Base-by-base conservation (phyloP, 805 yeast species). In the Clavispora vitiphila region DNA sequence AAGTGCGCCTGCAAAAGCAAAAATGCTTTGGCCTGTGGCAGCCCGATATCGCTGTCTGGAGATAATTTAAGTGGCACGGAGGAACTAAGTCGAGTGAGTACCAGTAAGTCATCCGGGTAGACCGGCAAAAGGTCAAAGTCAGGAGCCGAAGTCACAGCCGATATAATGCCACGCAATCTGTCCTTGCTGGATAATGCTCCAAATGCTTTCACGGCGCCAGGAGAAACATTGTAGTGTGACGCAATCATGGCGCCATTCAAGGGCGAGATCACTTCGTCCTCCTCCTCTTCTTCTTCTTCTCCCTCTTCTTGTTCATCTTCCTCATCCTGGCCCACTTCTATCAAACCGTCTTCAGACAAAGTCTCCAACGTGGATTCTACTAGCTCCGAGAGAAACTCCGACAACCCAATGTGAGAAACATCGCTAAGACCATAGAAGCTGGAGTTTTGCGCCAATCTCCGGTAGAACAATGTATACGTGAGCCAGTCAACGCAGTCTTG, bases 401-500 rank as follows among this genome's bases (percentile, higher is more conserved):
- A 87, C 6, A 91, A 60, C 0, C 95, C 95, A 23, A 74, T 61
- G 34, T 78, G 78, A 1, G 85, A 65, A 3, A 73, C 68, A 46
- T 82, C 86, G 31, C 68, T 69, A 7, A 87, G 75, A n/a, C 89
- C 96, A 56, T 93, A 93, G 57, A 76, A 93, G 44, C 93, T 80
- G 3, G 99, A 97, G 58, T 93, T 93, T 26, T 77, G 72, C 42
- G 80, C 83, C 16, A 93, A 58, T 38, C 98, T 71, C 48, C 95
- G 71, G 62, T 87, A 93, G 55, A 90, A 85, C 51, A 81, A 85
- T 0, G 96, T 76, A 57, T 77, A 86, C 0, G 96, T 85, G 25
- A 93, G 56, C 95, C 96, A 88, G 54, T 91, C 96, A 44, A 93
- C 77, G 53, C 95, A 86, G 50, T 85, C 93, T 53, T 90, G 96